Evolutionary conservation across 148 eudicot species (phyloP).

Genomic region (Cornus florida): DNA sequence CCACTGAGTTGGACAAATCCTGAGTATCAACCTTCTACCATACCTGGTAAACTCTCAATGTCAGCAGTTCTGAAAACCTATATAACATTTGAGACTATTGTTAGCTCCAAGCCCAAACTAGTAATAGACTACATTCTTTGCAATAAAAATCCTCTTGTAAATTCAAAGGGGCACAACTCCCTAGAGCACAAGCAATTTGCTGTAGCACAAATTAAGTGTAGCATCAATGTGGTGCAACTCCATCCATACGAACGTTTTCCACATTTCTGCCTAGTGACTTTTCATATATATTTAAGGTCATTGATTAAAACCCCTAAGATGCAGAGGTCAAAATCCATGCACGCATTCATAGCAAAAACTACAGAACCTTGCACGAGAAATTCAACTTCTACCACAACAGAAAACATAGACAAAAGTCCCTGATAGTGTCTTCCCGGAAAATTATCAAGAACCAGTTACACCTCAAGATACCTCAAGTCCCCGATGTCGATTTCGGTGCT

Average conservation of each 20-base stretch:
- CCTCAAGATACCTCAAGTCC: too few relatives aligned
- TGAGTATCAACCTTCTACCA: not conserved
- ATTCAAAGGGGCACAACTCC: too few relatives aligned
- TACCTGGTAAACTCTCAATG: not conserved
- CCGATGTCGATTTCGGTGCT: too few relatives aligned
- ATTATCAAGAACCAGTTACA: constrained; percentile 1
- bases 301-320: too few relatives aligned
- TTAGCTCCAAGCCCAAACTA: not conserved
- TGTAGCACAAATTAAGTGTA: not conserved
- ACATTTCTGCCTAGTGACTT: too few relatives aligned
- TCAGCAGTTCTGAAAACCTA: not conserved
- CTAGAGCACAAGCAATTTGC: not conserved
- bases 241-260: not conserved
- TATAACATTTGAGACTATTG: not conserved
- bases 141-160: too few relatives aligned
- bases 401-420: not conserved
- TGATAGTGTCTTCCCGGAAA: constrained; percentile 1
- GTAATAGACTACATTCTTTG: not conserved
- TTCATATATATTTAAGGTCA: too few relatives aligned
- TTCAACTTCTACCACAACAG: too few relatives aligned
- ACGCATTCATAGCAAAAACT: too few relatives aligned
- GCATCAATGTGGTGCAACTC: not conserved
- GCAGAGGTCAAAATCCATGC: too few relatives aligned
- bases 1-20: not conserved
- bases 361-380: too few relatives aligned